phyloP scores from a whole-genome alignment of 1,284 basidiomycete species.

The Boletus sp. region DNA sequence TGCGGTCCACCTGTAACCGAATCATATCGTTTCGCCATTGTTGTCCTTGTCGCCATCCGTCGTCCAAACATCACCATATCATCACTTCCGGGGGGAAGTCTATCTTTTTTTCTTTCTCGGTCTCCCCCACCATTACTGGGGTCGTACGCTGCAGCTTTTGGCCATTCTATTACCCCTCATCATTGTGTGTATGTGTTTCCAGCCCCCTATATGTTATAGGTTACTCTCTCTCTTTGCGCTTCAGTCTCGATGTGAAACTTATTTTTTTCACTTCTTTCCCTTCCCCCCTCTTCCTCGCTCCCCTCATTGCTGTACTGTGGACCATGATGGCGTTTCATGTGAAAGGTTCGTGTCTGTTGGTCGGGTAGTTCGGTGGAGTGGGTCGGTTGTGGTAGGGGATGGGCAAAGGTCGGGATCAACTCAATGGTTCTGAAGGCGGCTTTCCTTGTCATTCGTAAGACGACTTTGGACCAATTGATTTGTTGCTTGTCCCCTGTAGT shows the following conservation, averaged over 20 bases:
- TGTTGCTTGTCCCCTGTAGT: slow-evolving; percentile 7
- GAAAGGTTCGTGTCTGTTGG: slow-evolving; percentile 19
- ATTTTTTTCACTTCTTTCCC: slow-evolving; percentile 2
- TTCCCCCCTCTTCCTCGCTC: background rate
- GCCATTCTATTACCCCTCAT: slow-evolving; percentile 9
- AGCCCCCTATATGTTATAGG: slow-evolving; percentile 34
- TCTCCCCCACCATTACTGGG: slow-evolving; percentile 18
- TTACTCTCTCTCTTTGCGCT: slow-evolving; percentile 24
- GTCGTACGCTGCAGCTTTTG: slow-evolving; percentile 16
- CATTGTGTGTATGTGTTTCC: slow-evolving; percentile 26
- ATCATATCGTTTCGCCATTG: slow-evolving; percentile 19
- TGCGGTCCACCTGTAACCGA: slow-evolving; percentile 18
- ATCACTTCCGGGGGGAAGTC: slow-evolving; percentile 17
- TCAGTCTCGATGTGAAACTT: slow-evolving; percentile 28
- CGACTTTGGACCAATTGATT: slow-evolving; percentile 24
- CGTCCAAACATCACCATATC: slow-evolving; percentile 22
- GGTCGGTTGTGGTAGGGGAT: slow-evolving; percentile 10
- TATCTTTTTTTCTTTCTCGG: slow-evolving; percentile 11
- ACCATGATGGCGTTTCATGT: slow-evolving; percentile 23
- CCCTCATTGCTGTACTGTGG: slow-evolving; percentile 21
- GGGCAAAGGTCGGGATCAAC: slow-evolving; percentile 16
- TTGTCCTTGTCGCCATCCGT: slow-evolving; percentile 23
- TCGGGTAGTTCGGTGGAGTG: slow-evolving; percentile 20
- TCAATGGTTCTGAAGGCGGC: slow-evolving; percentile 12
- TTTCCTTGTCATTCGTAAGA: slow-evolving; percentile 14